Evolutionary conservation across 139 green algal species (phyloP).

Genomic region (Chlorella sorokiniana): DNA sequence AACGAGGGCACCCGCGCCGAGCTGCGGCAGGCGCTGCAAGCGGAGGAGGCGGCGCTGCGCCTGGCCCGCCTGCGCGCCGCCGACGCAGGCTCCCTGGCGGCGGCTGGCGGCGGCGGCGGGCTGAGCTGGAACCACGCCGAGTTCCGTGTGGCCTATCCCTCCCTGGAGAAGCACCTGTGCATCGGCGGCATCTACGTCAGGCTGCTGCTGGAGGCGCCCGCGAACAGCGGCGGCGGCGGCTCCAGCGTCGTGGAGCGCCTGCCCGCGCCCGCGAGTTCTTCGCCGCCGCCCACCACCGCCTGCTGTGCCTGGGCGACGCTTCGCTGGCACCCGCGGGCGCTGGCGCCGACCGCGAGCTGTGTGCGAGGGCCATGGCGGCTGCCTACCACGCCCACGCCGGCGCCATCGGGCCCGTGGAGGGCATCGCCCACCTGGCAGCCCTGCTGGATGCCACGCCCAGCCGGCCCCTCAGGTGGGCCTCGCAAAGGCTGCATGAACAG

Average conservation of each 20-base stretch:
- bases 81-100: constrained; percentile 21
- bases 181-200: constrained; percentile 86
- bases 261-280: constrained; percentile 78
- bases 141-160: constrained; percentile 84
- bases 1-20: constrained; percentile 83
- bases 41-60: constrained; percentile 65
- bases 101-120: not conserved
- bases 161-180: constrained; percentile 71
- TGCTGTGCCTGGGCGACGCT: constrained; percentile 72
- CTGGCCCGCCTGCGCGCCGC: constrained; percentile 44
- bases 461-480: constrained; percentile 53
- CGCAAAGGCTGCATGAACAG: not conserved
- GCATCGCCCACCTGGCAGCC: constrained; percentile 68
- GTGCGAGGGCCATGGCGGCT: constrained; percentile 83
- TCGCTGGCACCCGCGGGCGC: constrained; percentile 46
- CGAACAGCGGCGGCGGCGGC: constrained; percentile 44
- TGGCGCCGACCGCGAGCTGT: constrained; percentile 68
- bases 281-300: constrained; percentile 74
- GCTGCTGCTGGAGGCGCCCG: constrained; percentile 83
- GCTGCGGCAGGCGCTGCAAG: constrained; percentile 84
- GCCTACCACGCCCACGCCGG: constrained; percentile 72
- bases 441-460: constrained; percentile 75
- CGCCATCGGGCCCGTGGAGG: constrained; percentile 76
- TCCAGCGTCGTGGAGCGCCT: constrained; percentile 59
- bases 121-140: constrained; percentile 82